These are phyloP conservation scores for Thermochaetoides thermophila DNA, from an alignment of 495 filamentous ascomycete species.

Conservation along the genomic window DNA sequence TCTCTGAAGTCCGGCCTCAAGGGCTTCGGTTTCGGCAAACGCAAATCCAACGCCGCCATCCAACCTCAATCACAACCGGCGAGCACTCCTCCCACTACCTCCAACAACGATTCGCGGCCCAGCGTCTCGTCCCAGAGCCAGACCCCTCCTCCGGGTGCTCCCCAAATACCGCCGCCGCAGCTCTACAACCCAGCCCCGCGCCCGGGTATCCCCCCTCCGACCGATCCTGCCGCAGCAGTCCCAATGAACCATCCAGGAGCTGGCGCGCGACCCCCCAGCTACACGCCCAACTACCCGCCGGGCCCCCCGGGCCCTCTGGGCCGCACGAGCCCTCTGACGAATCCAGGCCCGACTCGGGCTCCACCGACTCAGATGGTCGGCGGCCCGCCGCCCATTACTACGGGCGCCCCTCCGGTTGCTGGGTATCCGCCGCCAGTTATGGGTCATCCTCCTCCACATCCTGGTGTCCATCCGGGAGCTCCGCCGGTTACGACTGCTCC, in stretches of 20 bases:
- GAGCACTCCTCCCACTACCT: constrained; percentile 8
- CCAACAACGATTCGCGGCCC: too few relatives aligned
- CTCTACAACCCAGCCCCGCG: constrained; percentile 26
- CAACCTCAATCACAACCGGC: constrained; percentile 12
- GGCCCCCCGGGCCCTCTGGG: constrained; percentile 40
- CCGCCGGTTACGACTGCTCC: constrained; percentile 39
- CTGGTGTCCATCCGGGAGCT: too few relatives aligned
- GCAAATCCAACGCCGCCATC: constrained; percentile 36
- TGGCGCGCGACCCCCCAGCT: constrained; percentile 57
- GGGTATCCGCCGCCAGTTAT: constrained; percentile 42
- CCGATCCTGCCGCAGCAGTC: constrained; percentile 18
- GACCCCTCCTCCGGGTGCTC: constrained; percentile 23
- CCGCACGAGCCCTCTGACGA: constrained; percentile 33
- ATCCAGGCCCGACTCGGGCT: constrained; percentile 32
- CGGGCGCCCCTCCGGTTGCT: constrained; percentile 34
- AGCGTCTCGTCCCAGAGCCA: constrained; percentile 25
- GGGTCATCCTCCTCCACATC: too few relatives aligned
- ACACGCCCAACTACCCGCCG: constrained; percentile 44
- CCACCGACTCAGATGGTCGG: constrained; percentile 49
- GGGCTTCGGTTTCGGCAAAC: constrained; percentile 43
- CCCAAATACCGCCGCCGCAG: constrained; percentile 32
- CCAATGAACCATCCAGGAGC: constrained; percentile 43
- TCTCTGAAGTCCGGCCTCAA: constrained; percentile 47
- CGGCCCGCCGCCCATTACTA: constrained; percentile 61
- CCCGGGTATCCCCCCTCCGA: constrained; percentile 18